These are phyloP conservation scores for Dalechampia spathulata DNA, from an alignment of 441 rosid genomes.

Conservation along the genomic window DNA sequence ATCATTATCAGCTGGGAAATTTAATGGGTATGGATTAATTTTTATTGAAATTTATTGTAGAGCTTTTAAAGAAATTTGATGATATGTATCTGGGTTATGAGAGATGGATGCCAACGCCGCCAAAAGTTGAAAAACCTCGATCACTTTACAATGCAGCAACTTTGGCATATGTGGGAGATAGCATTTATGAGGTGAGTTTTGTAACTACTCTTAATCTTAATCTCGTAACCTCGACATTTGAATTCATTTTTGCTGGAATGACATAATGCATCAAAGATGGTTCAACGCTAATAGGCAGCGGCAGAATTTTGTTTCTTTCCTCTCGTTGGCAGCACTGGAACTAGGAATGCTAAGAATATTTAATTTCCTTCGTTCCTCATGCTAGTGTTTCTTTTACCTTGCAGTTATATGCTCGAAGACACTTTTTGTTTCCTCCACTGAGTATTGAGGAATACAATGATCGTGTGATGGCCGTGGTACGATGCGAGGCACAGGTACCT, in stretches of 20 bases:
- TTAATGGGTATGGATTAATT: too few relatives aligned
- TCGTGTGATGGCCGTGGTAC: constrained; percentile 69
- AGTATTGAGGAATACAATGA: constrained; percentile 73
- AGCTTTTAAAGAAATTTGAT: constrained; percentile 22
- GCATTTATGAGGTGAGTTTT: constrained; percentile 64
- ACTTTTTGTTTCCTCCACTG: constrained; percentile 76
- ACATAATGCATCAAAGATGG: too few relatives aligned
- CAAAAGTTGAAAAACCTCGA: constrained; percentile 80
- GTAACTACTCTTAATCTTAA: not conserved
- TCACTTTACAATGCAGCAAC: constrained; percentile 67
- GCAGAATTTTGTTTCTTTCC: not conserved
- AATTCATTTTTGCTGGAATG: too few relatives aligned
- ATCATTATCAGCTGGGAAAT: too few relatives aligned
- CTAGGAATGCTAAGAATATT: not conserved
- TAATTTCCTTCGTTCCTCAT: constrained; percentile 3
- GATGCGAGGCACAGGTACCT: constrained; percentile 89
- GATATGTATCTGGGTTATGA: constrained; percentile 59
- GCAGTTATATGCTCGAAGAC: constrained; percentile 81
- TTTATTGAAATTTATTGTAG: constrained; percentile 13
- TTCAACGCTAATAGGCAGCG: too few relatives aligned
- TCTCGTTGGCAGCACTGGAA: too few relatives aligned
- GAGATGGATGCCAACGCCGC: constrained; percentile 72
- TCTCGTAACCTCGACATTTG: not conserved
- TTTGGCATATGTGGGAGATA: constrained; percentile 72
- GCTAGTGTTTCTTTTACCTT: constrained; percentile 19